These are phyloP conservation scores for Colletotrichum aenigma DNA, from an alignment of 2,329 filamentous ascomycete species.

Conservation along the genomic window DNA sequence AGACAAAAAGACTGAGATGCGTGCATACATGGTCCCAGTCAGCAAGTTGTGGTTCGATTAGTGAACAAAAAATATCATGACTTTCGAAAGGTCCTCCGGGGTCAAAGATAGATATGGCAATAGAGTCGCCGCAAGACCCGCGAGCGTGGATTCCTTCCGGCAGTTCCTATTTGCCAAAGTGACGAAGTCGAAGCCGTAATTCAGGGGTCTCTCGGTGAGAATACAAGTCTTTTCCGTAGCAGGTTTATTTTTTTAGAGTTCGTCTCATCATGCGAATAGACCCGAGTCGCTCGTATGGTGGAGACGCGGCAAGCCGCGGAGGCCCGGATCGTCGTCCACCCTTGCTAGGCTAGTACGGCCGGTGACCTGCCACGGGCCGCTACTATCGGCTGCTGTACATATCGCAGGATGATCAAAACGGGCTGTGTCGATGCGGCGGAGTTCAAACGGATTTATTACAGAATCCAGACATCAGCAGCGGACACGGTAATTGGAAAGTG, in stretches of 20 bases:
- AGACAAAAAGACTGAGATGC: not conserved
- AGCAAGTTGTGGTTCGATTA: not conserved
- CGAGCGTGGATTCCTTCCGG: too few relatives aligned
- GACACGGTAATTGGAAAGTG: not conserved
- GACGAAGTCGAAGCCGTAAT: not conserved
- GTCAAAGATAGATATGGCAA: not conserved
- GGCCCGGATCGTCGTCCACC: not conserved
- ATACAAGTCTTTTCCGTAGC: not conserved
- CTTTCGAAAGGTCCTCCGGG: not conserved
- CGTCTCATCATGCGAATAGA: not conserved
- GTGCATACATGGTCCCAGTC: not conserved
- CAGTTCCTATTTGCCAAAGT: not conserved
- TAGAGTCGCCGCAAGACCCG: not conserved
- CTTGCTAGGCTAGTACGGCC: not conserved
- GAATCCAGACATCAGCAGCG: not conserved
- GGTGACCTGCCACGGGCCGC: not conserved
- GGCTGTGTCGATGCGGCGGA: not conserved
- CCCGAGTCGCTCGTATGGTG: not conserved
- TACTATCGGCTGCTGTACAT: not conserved
- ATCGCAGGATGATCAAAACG: not conserved
- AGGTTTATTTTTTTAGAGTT: not conserved
- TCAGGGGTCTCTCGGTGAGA: not conserved
- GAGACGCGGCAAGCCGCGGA: conserved; percentile 9
- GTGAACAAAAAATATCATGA: not conserved
- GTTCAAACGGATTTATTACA: not conserved